phyloP scores from a whole-genome alignment of 2,329 filamentous ascomycete species.

The Colletotrichum chlorophyti region DNA sequence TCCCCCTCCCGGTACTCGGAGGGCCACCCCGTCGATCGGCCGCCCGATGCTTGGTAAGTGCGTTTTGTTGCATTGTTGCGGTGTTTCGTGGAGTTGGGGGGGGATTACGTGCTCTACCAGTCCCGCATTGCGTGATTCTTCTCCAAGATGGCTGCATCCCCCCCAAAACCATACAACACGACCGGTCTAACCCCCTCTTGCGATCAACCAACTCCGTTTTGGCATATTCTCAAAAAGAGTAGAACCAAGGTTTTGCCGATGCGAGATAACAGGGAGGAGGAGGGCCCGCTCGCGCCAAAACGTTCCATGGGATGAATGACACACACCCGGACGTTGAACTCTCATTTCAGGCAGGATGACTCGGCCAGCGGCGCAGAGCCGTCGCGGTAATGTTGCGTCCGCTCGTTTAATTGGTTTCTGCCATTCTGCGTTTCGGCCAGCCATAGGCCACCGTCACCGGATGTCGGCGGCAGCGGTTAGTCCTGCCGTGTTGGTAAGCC shows the following conservation, averaged over 20 bases:
- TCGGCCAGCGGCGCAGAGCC: too few species aligned
- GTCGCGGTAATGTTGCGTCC: too few species aligned
- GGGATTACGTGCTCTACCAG: constrained; percentile 28
- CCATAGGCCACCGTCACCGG: too few species aligned
- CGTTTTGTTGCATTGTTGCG: too few species aligned
- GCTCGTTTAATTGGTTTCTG: too few species aligned
- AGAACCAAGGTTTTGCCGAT: constrained; percentile 18
- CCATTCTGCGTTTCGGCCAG: too few species aligned
- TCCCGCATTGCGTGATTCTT: constrained; percentile 30
- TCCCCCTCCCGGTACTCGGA: constrained; percentile 13
- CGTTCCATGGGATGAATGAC: too few species aligned
- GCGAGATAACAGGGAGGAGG: too few species aligned
- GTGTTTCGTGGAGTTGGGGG: constrained; percentile 6
- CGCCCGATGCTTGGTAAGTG: not conserved
- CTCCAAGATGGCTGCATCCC: constrained; percentile 29
- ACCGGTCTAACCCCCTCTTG: not conserved
- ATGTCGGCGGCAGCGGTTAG: too few species aligned
- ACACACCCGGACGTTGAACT: not conserved
- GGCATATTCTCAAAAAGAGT: not conserved
- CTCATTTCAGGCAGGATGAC: not conserved
- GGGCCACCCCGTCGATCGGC: constrained; percentile 4
- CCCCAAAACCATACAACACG: constrained; percentile 8
- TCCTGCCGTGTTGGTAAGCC: too few species aligned
- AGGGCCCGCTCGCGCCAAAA: too few species aligned
- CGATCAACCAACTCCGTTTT: too few species aligned